These are phyloP conservation scores for Monotropa hypopitys DNA, from an alignment of 179 eudicot genomes.

Conservation along the genomic window DNA sequence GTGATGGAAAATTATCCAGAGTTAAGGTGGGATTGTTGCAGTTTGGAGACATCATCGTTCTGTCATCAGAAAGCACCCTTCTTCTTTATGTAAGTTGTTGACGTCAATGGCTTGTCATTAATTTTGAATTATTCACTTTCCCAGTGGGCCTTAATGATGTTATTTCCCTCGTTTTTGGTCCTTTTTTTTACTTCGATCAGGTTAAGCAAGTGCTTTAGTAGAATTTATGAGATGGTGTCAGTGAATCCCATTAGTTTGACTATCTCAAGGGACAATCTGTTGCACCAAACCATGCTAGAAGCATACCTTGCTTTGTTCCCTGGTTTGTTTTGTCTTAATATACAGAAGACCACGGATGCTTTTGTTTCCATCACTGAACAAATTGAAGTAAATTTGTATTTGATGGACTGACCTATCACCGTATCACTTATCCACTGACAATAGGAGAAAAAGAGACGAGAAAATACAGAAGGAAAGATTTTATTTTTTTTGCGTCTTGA, in stretches of 20 bases:
- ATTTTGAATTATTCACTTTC: not conserved
- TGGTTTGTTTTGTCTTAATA: not conserved
- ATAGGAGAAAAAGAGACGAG: not conserved
- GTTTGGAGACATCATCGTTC: constrained; percentile 52
- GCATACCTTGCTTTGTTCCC: not conserved
- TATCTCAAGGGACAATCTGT: not conserved
- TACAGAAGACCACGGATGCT: not conserved
- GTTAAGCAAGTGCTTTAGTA: not conserved
- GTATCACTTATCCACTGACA: not conserved
- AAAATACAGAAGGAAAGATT: not conserved
- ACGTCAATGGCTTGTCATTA: not conserved
- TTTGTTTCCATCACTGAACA: not conserved
- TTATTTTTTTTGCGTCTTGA: not conserved
- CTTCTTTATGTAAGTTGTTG: constrained; percentile 73
- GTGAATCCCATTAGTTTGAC: not conserved
- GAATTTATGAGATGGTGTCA: not conserved
- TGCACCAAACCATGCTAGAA: not conserved
- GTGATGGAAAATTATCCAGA: constrained; percentile 21
- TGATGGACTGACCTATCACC: not conserved
- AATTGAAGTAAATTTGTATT: not conserved
- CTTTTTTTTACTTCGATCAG: not conserved
- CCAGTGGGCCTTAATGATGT: not conserved
- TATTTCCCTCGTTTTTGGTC: not conserved
- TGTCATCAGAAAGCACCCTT: constrained; percentile 57
- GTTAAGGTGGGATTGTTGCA: constrained; percentile 54